Percentiles rank a stretch among this genome's conserved stretches.
Evolutionary conservation across 2,329 filamentous ascomycete species (phyloP).

Genomic region (Colletotrichum sp.): DNA sequence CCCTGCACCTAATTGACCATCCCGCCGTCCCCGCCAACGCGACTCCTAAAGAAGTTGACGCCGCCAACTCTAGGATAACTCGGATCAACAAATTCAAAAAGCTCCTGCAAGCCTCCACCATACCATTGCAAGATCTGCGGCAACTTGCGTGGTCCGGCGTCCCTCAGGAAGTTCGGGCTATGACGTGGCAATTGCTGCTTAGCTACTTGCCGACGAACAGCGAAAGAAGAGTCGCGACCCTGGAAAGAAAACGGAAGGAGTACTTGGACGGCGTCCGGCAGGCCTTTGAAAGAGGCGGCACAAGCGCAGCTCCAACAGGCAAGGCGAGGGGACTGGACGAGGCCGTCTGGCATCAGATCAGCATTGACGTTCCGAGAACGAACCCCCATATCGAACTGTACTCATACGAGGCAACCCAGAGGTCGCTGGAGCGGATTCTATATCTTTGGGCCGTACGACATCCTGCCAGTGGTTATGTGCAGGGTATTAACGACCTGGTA

Average conservation of each 20-base stretch:
- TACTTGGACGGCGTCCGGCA: constrained; percentile 90
- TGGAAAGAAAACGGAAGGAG: constrained; percentile 95
- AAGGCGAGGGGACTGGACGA: constrained; percentile 80
- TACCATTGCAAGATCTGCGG: constrained; percentile 83
- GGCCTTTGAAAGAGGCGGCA: constrained; percentile 66
- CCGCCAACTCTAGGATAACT: constrained; percentile 84
- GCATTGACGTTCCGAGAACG: constrained; percentile 94
- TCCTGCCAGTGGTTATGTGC: constrained; percentile 95
- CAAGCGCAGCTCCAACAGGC: constrained; percentile 35
- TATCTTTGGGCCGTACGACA: constrained; percentile 98
- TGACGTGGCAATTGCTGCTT: constrained; percentile 97
- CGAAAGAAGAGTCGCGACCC: constrained; percentile 84
- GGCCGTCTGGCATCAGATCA: constrained; percentile 99
- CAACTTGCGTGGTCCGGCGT: constrained; percentile 92
- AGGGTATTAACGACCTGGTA: constrained; percentile 97
- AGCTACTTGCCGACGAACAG: constrained; percentile 97
- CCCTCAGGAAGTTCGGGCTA: constrained; percentile 92
- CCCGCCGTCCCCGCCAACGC: constrained; percentile 76
- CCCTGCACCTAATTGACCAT: constrained; percentile 91
- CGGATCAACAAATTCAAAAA: constrained; percentile 99
- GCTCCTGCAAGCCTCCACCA: constrained; percentile 89
- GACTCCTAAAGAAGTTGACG: constrained; percentile 82
- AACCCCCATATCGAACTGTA: constrained; percentile 97
- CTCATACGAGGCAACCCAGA: constrained; percentile 92
- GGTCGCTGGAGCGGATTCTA: constrained; percentile 90